A percentile compares a stretch with the other conserved stretches of the same genome.
Conservation (phyloP, 2,329 filamentous ascomycete species). For the Xylaria sp. region DNA sequence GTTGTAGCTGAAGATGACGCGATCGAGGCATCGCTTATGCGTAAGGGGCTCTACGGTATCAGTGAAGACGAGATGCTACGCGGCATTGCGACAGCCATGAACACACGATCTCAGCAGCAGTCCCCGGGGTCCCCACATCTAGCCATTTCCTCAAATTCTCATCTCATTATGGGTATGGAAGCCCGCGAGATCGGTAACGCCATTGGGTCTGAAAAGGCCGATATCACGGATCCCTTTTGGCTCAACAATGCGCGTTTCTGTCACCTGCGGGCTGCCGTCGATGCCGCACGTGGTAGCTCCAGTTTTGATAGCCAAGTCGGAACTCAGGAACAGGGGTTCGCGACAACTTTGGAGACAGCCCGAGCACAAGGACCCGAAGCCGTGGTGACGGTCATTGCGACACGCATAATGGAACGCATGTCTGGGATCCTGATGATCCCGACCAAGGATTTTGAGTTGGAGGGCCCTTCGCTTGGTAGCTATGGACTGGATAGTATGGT, state of each 20-base stretch:
- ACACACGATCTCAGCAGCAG: neutral
- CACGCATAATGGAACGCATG: slow-evolving; percentile 39
- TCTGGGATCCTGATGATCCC: slow-evolving; percentile 41
- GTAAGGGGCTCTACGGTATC: slow-evolving; percentile 48
- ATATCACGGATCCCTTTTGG: slow-evolving; percentile 43
- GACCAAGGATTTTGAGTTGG: slow-evolving; percentile 35
- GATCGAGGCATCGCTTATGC: slow-evolving; percentile 41
- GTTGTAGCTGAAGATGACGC: slow-evolving; percentile 38
- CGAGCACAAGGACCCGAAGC: slow-evolving; percentile 27
- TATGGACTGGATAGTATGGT: slow-evolving; percentile 53
- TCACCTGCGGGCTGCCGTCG: slow-evolving; percentile 36
- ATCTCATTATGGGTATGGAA: slow-evolving; percentile 41
- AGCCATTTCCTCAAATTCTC: slow-evolving; percentile 9
- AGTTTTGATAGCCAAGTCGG: slow-evolving; percentile 18
- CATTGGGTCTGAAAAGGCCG: slow-evolving; percentile 25
- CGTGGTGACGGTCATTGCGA: slow-evolving; percentile 12
- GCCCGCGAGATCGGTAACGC: slow-evolving; percentile 30
- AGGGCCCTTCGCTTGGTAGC: slow-evolving; percentile 42
- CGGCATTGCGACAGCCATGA: slow-evolving; percentile 44
- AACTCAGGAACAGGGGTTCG: slow-evolving; percentile 32
- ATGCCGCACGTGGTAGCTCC: slow-evolving; percentile 21
- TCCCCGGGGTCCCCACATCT: neutral
- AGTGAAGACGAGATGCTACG: slow-evolving; percentile 45
- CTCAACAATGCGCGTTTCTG: slow-evolving; percentile 41
- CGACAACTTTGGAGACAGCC: slow-evolving; percentile 33